Evolutionary conservation across 176 grass and related monocot genomes (phyloP).

Genomic region (Carex cristatella): DNA sequence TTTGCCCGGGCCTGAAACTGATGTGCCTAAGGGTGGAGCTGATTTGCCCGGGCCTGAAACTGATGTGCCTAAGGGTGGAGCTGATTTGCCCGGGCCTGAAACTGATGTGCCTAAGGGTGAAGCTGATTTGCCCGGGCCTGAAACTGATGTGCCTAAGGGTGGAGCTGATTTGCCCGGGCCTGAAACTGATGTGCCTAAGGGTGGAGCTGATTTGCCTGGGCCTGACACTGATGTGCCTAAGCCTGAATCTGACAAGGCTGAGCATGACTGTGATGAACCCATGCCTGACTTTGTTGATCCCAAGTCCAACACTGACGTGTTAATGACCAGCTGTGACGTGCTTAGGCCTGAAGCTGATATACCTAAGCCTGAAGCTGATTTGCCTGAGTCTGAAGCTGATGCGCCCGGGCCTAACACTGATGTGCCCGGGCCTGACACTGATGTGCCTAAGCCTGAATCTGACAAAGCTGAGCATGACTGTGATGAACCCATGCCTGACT

Average conservation of each 20-base stretch:
- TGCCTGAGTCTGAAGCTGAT: neutral
- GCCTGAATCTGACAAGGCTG: neutral
- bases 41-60: neutral
- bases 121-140: too few species aligned
- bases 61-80: too few species aligned
- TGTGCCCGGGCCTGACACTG: conserved; percentile 32
- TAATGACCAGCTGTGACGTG: neutral
- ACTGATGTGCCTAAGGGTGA: too few species aligned
- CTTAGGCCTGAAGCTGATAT: neutral
- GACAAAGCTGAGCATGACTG: neutral
- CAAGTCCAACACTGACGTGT: conserved; percentile 26
- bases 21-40: neutral
- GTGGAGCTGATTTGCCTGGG: neutral
- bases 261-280: neutral
- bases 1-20: neutral
- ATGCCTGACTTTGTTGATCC: neutral
- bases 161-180: too few species aligned
- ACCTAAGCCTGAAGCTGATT: neutral
- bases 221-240: conserved; percentile 31
- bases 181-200: neutral
- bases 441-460: neutral
- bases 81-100: neutral
- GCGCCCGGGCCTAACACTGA: conserved; percentile 10
- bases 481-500: conserved; percentile 9
- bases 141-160: neutral